Conservation (phyloP, 495 filamentous ascomycete genomes). For the Schizothecium vesticola region DNA sequence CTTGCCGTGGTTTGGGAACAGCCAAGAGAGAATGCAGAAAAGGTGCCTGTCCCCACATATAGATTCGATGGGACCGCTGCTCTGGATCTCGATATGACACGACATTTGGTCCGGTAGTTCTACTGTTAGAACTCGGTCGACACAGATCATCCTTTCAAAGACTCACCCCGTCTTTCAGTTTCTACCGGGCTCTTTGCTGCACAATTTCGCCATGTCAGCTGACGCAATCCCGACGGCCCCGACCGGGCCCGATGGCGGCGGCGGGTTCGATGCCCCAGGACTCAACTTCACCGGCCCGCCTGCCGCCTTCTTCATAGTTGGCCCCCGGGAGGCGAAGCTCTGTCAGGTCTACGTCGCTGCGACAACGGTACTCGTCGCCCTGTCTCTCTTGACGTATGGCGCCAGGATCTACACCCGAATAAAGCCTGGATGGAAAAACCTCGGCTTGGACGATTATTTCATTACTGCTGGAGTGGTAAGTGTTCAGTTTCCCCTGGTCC, state of each 20-base stretch:
- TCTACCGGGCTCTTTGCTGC: not conserved
- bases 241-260: not conserved
- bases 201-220: not conserved
- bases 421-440: slow-evolving; percentile 21
- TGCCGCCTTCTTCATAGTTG: not conserved
- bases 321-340: slow-evolving; percentile 13
- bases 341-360: slow-evolving; percentile 16
- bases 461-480: slow-evolving; percentile 21
- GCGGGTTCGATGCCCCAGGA: not conserved
- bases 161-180: not conserved
- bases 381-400: slow-evolving; percentile 17
- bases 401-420: slow-evolving; percentile 22
- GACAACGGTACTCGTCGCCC: slow-evolving; percentile 13
- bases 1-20: not conserved
- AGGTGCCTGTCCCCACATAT: not conserved
- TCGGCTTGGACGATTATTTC: slow-evolving; percentile 24
- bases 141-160: not conserved
- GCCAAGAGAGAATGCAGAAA: not conserved
- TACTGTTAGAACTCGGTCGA: not conserved
- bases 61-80: not conserved
- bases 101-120: not conserved
- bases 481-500: not conserved
- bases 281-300: not conserved
- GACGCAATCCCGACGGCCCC: not conserved
- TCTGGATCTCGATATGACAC: not conserved